Percentiles rank a stretch among this genome's conserved stretches.
Conservation (phyloP, 2,329 filamentous ascomycete species). For the Diplodia corticola region DNA sequence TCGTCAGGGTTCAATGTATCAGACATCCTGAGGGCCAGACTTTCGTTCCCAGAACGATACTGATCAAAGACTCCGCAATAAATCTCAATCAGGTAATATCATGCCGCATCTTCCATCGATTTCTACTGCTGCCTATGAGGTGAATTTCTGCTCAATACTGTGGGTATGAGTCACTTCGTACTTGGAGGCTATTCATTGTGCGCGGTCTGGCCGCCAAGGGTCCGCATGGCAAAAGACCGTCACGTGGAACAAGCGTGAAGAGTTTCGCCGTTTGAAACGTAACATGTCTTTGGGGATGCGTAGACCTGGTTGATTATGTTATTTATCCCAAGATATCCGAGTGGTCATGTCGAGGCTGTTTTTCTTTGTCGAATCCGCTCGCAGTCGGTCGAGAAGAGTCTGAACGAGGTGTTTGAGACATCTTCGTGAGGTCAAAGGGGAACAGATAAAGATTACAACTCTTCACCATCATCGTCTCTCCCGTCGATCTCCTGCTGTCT, state of each 20-base stretch:
- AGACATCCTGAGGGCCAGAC: neutral
- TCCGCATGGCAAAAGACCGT: neutral
- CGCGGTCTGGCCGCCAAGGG: neutral
- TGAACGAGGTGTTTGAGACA: neutral
- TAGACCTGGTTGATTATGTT: neutral
- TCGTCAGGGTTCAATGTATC: slow-evolving; percentile 6
- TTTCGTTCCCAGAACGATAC: too few species aligned
- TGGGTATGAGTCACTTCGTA: neutral
- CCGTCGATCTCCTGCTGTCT: neutral
- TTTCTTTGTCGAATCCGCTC: slow-evolving; percentile 9
- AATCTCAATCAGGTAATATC: neutral
- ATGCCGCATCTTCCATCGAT: neutral
- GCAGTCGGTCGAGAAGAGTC: neutral
- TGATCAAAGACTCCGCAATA: neutral
- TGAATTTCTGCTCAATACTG: neutral
- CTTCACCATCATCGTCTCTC: neutral
- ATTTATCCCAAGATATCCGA: neutral
- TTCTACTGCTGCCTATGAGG: neutral
- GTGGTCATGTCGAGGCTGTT: neutral
- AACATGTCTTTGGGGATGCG: neutral
- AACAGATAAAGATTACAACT: neutral
- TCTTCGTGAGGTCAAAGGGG: neutral
- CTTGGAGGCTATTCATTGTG: neutral
- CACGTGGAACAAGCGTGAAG: neutral
- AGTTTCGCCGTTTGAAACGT: neutral